Base-by-base conservation (phyloP, 805 yeast species). In the Tetrapisispora fleetii region DNA sequence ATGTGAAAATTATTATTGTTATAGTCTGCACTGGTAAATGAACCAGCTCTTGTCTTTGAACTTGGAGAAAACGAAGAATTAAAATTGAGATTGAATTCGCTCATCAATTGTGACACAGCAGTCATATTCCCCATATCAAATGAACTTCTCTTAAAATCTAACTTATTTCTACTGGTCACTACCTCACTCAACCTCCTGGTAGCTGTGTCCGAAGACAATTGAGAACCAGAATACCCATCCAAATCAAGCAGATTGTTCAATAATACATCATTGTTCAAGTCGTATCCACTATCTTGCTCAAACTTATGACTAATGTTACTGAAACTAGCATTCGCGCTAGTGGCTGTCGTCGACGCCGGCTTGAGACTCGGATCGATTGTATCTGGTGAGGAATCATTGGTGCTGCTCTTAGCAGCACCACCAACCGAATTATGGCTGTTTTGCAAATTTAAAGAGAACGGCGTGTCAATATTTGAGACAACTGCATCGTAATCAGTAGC, bases 361-460 rank as follows among this genome's bases (percentile, higher is more conserved):
- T 41, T 40, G 14, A 40, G n/a, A 6, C n/a, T 27, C 7, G 33
- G 21, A 33, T 41, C 44, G 4, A 43, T 36, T 2, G 46, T 36
- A 17, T 43, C 39, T 17, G 40, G 41, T 14, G 43, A 38, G 7
- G 50, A 46, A 32, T 46, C 42, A 37, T 49, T 51, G 22, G 47
- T 41, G 36, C 47, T 47, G 46, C 45, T 38, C 27, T 33, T 28
- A 16, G 21, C 33, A 17, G 46, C n/a, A 13, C 33, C 8, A 17
- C 36, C 10, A 17, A 16, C 36, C 2, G 18, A 18, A 43, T n/a
- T 27, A 11, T 28, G 17, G 30, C n/a, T 22, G 18, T 44, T 44
- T 22, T 45, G 18, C 16, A 45, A 38, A 45, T 45, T 45, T 16
- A 45, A 38, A 18, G 47, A 45, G 32, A 45, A 45, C 22, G 47